Base-by-base conservation (phyloP, 306 rosid genomes). In the Pterocarpus macrocarpus region DNA sequence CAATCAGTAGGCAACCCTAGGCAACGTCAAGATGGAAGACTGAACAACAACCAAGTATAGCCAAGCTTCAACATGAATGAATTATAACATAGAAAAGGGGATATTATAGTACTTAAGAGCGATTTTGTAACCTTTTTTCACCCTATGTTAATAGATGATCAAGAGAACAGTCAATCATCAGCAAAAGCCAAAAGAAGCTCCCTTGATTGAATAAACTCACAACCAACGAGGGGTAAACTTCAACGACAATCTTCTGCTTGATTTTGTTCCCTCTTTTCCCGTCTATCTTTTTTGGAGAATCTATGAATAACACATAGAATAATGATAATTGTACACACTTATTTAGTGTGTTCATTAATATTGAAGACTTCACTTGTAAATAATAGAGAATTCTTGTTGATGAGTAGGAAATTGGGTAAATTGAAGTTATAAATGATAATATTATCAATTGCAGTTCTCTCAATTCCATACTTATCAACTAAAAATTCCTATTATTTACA, bases 11-110 rank as follows among this genome's bases (percentile, higher is more conserved):
- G 39, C 65, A 53, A 69, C 78, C 22, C 79, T 69, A 41, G 79
- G 61, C 69, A 81, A 70, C 55, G 64, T 62, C 75, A 64, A 69
- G 71, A 74, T 74, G 55, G 68, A 75, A 62, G 14, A 53, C 69
- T 36, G 64, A 44, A 67, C 67, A 79, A 73, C 77, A 59, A 62
- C 77, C 80, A 66, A 70, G 36, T 41, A 16, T 62, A 34, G 13
- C 49, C 10, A 44, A 44, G n/a, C 49, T 50, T 63, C 58, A 30
- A 72, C 16, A 36, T 32, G 7, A 16, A 8, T 49, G 4, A 56
- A 13, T 13, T 53, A 69, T 13, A 28, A 50, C 7, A 7, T 44
- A 38, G 12, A 34, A 33, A 49, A 70, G 71, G 36, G 28, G 16
- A 52, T 41, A 68, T 57, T 32, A 71, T 38, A 28, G 7, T 34